Evolutionary conservation across 148 eudicot species (phyloP).

Genomic region (Amaranthus hypochondriacus): DNA sequence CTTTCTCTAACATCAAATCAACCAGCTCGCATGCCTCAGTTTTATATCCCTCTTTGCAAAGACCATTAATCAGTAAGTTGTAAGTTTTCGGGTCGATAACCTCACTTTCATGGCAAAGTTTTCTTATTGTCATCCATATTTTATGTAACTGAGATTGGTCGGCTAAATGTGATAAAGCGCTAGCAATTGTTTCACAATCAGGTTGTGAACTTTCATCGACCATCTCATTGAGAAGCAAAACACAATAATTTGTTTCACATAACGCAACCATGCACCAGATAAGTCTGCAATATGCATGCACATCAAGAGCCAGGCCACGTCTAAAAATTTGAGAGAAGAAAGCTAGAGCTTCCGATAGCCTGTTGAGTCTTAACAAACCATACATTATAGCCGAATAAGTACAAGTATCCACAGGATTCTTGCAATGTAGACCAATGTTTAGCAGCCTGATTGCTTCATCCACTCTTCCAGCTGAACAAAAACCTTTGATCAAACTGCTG

Average conservation of each 20-base stretch:
- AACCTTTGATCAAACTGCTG: slow-evolving; percentile 16
- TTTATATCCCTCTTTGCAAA: slow-evolving; percentile 25
- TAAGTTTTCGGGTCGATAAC: slow-evolving; percentile 13
- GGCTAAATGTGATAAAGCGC: slow-evolving; percentile 14
- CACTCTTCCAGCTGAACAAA: slow-evolving; percentile 11
- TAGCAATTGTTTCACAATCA: slow-evolving; percentile 20
- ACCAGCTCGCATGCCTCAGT: slow-evolving; percentile 24
- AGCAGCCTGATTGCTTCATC: slow-evolving; percentile 26
- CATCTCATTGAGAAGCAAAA: slow-evolving; percentile 19
- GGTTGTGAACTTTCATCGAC: slow-evolving; percentile 19
- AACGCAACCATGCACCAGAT: slow-evolving; percentile 19
- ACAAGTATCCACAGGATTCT: slow-evolving; percentile 20
- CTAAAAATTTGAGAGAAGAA: slow-evolving; percentile 19
- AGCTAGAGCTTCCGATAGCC: slow-evolving; percentile 19
- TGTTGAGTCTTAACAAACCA: slow-evolving; percentile 33
- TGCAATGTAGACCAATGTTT: slow-evolving; percentile 33
- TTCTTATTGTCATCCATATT: slow-evolving; percentile 7
- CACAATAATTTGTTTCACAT: slow-evolving; percentile 14
- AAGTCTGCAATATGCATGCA: slow-evolving; percentile 21
- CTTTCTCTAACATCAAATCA: slow-evolving; percentile 29
- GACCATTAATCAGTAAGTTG: slow-evolving; percentile 22
- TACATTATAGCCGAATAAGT: slow-evolving; percentile 43
- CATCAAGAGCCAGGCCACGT: slow-evolving; percentile 24
- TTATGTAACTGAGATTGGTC: slow-evolving; percentile 6
- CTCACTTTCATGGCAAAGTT: slow-evolving; percentile 14